Evolutionary conservation across 129 eudicot species (phyloP).

Genomic region (Flaveria bidentis): DNA sequence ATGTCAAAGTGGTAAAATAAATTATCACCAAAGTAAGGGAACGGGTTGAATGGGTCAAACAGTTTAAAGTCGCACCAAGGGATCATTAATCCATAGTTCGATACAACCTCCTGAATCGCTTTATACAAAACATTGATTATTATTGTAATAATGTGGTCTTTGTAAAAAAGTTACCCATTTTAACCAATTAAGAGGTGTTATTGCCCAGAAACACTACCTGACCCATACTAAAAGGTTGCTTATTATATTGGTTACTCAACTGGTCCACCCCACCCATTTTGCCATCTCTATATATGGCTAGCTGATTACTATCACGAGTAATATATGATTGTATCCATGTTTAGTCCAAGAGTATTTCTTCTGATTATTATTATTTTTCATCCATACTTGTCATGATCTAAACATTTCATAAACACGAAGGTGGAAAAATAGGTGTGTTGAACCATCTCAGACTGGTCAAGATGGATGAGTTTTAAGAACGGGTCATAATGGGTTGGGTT

Average conservation of each 20-base stretch:
- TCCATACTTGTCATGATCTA: neutral
- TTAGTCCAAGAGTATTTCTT: constrained; percentile 4
- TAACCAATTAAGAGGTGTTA: neutral
- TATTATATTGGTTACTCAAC: neutral
- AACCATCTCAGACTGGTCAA: neutral
- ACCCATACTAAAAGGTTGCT: neutral
- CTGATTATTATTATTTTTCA: neutral
- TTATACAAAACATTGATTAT: neutral
- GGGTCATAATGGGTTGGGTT: neutral
- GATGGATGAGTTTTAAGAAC: neutral
- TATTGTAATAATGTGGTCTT: neutral
- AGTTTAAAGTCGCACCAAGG: neutral
- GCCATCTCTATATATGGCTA: neutral
- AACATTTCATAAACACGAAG: constrained; percentile 1
- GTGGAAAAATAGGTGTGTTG: neutral
- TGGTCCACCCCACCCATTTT: neutral
- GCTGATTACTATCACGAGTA: neutral
- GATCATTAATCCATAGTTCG: no score
- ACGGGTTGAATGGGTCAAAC: neutral
- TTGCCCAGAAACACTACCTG: neutral
- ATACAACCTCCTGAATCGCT: neutral
- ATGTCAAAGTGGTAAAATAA: neutral
- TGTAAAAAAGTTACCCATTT: neutral
- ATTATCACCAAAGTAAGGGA: neutral
- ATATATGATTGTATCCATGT: constrained; percentile 7